Conservation (phyloP, 2,329 filamentous ascomycete genomes). For the Cercospora sp. region DNA sequence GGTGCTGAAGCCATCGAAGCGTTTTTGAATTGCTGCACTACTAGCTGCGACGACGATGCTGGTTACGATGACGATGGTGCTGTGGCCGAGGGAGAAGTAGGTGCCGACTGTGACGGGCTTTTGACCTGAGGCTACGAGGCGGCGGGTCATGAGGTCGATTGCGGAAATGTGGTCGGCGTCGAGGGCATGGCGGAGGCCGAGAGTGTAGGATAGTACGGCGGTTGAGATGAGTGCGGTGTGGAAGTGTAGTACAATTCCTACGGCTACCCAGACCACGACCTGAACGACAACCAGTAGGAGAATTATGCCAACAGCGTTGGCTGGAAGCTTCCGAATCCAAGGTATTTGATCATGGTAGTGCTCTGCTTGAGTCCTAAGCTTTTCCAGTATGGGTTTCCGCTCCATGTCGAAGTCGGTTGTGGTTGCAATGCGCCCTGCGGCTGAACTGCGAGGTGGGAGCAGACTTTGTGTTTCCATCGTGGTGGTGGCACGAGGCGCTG, state of each 20-base stretch:
- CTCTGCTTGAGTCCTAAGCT: conserved; percentile 28
- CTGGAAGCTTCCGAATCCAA: conserved; percentile 57
- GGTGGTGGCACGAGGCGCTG: not conserved
- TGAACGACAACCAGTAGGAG: conserved; percentile 56
- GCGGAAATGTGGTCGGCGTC: conserved; percentile 94
- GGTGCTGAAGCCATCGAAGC: conserved; percentile 76
- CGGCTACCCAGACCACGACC: conserved; percentile 58
- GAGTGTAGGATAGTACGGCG: conserved; percentile 80
- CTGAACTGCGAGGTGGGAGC: not conserved
- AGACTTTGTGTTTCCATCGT: conserved; percentile 5
- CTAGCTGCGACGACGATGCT: conserved; percentile 91
- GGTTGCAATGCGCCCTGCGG: not conserved
- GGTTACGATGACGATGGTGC: conserved; percentile 87
- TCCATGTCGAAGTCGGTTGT: conserved; percentile 19
- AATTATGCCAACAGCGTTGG: conserved; percentile 60
- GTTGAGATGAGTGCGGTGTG: conserved; percentile 67
- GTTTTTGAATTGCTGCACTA: conserved; percentile 74
- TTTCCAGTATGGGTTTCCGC: conserved; percentile 19
- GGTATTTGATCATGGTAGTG: conserved; percentile 55
- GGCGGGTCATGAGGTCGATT: conserved; percentile 92
- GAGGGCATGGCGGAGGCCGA: conserved; percentile 90
- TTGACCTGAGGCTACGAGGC: conserved; percentile 81
- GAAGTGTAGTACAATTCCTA: conserved; percentile 55
- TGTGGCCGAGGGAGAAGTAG: conserved; percentile 92
- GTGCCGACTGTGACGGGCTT: conserved; percentile 88